A percentile compares a stretch with the other conserved stretches of the same genome.
Evolutionary conservation across 1,284 basidiomycete genomes (phyloP).

Genomic region (Trichosporon sp.): DNA sequence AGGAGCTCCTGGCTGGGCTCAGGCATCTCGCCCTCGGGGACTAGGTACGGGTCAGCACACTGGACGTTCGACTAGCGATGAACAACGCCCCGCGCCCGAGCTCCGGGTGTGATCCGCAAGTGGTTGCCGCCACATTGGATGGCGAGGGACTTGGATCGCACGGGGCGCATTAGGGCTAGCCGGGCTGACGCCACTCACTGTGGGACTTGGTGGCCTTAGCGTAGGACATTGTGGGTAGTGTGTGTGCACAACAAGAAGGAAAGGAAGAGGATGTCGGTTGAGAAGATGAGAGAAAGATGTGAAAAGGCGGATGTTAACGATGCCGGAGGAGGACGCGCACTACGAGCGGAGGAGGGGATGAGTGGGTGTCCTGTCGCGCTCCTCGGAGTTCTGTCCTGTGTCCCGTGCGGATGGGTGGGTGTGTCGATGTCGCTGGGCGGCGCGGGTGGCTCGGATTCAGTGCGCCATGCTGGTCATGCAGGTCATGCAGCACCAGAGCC

Average conservation of each 20-base stretch:
- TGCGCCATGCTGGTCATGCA: too few relatives aligned
- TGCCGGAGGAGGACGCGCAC: conserved; percentile 4
- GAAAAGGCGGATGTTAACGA: conserved; percentile 7
- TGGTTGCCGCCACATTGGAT: conserved; percentile 15
- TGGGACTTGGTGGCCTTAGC: conserved; percentile 28
- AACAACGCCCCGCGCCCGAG: neutral
- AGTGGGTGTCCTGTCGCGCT: neutral
- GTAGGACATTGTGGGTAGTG: conserved; percentile 32
- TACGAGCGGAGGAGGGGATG: neutral
- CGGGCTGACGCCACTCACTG: conserved; percentile 23
- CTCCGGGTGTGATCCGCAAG: neutral
- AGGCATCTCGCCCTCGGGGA: conserved; percentile 50
- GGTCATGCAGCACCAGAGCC: neutral
- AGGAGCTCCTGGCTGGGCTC: conserved; percentile 52
- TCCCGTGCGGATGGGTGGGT: conserved; percentile 1
- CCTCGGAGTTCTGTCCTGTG: neutral
- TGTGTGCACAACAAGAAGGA: conserved; percentile 2
- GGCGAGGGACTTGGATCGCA: conserved; percentile 6
- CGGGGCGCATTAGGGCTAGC: neutral
- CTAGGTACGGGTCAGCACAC: conserved; percentile 20
- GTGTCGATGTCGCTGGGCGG: neutral
- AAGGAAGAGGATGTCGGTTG: conserved; percentile 15
- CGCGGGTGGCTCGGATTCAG: neutral
- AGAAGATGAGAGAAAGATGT: conserved; percentile 20
- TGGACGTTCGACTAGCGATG: neutral